Evolutionary conservation across 2,329 filamentous ascomycete species (phyloP).

Genomic region (Elsinoe necatrix): DNA sequence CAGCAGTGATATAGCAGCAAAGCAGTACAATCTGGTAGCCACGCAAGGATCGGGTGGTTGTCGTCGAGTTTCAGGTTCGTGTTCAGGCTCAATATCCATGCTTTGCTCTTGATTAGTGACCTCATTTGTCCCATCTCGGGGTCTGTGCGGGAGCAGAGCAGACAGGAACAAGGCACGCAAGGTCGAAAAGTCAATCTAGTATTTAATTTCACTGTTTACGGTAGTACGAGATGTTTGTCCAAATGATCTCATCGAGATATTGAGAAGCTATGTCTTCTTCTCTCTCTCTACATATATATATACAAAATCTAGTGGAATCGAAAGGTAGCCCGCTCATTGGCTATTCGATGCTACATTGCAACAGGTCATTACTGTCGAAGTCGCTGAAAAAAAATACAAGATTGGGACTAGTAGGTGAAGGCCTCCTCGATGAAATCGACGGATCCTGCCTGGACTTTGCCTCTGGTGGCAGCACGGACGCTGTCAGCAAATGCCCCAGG

Average conservation of each 20-base stretch:
- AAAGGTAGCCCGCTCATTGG: conserved; percentile 8
- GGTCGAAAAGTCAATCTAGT: neutral
- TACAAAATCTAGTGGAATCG: conserved; percentile 11
- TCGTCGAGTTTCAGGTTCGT: conserved; percentile 5
- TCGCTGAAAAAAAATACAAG: neutral
- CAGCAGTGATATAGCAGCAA: neutral
- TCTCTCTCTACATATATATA: too few relatives aligned
- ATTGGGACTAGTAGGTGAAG: conserved; percentile 49
- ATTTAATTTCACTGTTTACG: neutral
- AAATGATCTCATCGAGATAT: neutral
- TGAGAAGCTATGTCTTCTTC: neutral
- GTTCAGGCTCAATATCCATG: neutral
- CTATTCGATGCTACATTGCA: neutral
- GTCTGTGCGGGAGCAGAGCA: neutral
- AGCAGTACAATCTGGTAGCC: neutral
- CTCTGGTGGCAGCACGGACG: conserved; percentile 47
- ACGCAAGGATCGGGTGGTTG: neutral
- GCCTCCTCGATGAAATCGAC: conserved; percentile 59
- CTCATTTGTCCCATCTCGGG: neutral
- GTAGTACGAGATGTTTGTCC: neutral
- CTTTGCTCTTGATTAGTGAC: conserved; percentile 6
- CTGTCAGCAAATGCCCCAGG: conserved; percentile 56
- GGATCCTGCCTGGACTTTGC: conserved; percentile 43
- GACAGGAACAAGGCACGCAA: conserved; percentile 10
- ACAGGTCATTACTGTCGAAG: conserved; percentile 5